Conservation (phyloP, 2,329 filamentous ascomycete genomes). For the Zymoseptoria brevis region DNA sequence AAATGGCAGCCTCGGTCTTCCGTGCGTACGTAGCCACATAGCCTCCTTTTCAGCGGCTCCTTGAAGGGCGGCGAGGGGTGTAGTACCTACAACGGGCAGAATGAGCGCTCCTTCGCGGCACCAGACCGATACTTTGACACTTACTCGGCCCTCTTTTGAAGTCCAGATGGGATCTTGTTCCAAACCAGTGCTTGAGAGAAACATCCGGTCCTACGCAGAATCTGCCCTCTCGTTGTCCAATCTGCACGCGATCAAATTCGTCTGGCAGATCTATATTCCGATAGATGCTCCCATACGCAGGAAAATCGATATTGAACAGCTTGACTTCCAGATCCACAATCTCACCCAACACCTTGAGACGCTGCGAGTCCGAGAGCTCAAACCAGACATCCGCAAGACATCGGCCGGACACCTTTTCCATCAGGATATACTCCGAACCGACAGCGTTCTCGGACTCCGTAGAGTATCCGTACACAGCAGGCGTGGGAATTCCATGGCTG, state of each 20-base stretch:
- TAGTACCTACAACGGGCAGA: constrained; percentile 4
- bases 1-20: constrained; percentile 25
- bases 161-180: constrained; percentile 20
- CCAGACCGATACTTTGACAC: constrained; percentile 3
- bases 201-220: constrained; percentile 31
- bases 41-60: constrained; percentile 28
- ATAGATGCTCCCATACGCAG: constrained; percentile 27
- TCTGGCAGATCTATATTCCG: constrained; percentile 22
- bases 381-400: constrained; percentile 19
- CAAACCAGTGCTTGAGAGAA: constrained; percentile 26
- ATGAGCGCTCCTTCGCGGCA: not conserved
- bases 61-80: constrained; percentile 15
- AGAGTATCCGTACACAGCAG: constrained; percentile 15
- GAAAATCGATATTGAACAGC: constrained; percentile 24
- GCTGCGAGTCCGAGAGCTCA: constrained; percentile 18
- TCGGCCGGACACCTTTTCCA: constrained; percentile 15
- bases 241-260: constrained; percentile 5
- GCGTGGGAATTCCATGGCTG: constrained; percentile 15
- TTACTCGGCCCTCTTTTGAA: constrained; percentile 26
- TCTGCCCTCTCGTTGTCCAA: not conserved
- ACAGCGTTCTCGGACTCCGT: constrained; percentile 8
- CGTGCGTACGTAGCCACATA: constrained; percentile 24
- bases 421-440: constrained; percentile 21
- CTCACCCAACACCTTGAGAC: constrained; percentile 13
- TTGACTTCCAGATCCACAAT: constrained; percentile 25